These are phyloP conservation scores for Telopea speciosissima DNA, from an alignment of 177 flowering plant species.

Conservation along the genomic window DNA sequence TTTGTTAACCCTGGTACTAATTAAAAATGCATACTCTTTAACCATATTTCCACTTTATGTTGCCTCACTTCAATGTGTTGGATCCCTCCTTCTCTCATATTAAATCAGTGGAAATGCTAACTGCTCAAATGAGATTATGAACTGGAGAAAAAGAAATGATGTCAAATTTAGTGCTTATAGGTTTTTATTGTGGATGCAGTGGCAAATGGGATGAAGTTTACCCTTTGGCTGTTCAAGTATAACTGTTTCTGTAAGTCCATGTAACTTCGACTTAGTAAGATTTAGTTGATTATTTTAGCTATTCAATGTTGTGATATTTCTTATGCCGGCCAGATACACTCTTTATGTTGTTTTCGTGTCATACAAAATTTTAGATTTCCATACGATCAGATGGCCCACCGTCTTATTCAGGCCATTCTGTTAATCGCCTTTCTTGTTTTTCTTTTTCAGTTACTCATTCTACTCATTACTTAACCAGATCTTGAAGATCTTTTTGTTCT, in stretches of 20 bases:
- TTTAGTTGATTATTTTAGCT: neutral
- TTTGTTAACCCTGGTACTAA: no score
- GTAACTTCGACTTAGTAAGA: neutral
- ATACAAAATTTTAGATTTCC: neutral
- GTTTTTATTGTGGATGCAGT: constrained; percentile 42
- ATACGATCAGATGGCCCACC: neutral
- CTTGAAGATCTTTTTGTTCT: neutral
- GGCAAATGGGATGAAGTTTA: constrained; percentile 50
- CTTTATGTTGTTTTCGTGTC: neutral
- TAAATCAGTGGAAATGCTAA: neutral
- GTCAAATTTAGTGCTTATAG: constrained; percentile 5
- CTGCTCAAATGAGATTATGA: no score
- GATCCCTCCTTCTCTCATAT: neutral
- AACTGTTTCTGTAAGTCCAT: constrained; percentile 10
- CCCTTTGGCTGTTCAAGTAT: constrained; percentile 1
- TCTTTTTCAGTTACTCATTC: neutral
- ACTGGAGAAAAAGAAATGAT: no score
- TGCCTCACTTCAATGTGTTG: neutral
- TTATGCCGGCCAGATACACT: neutral
- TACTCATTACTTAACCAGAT: neutral
- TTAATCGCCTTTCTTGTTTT: neutral
- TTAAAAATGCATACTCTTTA: neutral
- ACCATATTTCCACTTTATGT: neutral
- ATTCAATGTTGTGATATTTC: neutral
- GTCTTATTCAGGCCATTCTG: neutral